These are phyloP conservation scores for Scleroderma bovista DNA, from an alignment of 768 basidiomycete genomes.

Conservation along the genomic window DNA sequence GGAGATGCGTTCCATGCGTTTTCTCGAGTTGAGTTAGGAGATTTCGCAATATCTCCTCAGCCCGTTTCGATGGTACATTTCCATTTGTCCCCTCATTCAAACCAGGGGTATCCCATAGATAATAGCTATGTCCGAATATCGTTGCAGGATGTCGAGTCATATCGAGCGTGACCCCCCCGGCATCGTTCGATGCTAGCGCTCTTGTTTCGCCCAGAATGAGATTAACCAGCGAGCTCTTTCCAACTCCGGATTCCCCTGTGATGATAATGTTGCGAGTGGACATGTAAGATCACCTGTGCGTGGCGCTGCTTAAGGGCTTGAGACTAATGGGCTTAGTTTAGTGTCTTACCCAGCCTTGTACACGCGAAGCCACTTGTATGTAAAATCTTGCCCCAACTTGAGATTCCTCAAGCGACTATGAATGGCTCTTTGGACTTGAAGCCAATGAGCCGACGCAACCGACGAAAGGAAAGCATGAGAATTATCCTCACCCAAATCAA, in stretches of 20 bases:
- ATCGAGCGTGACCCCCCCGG: conserved; percentile 18
- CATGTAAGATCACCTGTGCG: neutral
- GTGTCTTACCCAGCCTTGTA: neutral
- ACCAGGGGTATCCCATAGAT: conserved; percentile 29
- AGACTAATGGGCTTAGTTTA: neutral
- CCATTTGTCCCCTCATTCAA: conserved; percentile 25
- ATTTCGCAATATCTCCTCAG: conserved; percentile 20
- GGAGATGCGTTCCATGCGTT: conserved; percentile 19
- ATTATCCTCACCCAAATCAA: too few species aligned
- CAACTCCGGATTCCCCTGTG: conserved; percentile 23
- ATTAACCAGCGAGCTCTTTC: conserved; percentile 29
- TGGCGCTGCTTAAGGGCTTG: too few species aligned
- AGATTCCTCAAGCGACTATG: too few species aligned
- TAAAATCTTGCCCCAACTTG: too few species aligned
- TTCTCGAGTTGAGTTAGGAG: conserved; percentile 17
- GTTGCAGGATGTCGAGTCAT: conserved; percentile 14
- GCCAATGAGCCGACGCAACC: too few species aligned
- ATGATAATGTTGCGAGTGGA: conserved; percentile 23
- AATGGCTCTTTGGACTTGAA: too few species aligned
- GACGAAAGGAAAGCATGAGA: too few species aligned
- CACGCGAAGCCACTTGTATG: too few species aligned
- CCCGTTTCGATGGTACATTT: conserved; percentile 17
- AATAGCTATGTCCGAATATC: conserved; percentile 13
- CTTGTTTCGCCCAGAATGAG: conserved; percentile 20
- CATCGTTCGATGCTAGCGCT: conserved; percentile 17